A percentile compares a stretch with the other conserved stretches of the same genome.
Conservation (phyloP, 2,329 filamentous ascomycete genomes). For the Calonectria montana region DNA sequence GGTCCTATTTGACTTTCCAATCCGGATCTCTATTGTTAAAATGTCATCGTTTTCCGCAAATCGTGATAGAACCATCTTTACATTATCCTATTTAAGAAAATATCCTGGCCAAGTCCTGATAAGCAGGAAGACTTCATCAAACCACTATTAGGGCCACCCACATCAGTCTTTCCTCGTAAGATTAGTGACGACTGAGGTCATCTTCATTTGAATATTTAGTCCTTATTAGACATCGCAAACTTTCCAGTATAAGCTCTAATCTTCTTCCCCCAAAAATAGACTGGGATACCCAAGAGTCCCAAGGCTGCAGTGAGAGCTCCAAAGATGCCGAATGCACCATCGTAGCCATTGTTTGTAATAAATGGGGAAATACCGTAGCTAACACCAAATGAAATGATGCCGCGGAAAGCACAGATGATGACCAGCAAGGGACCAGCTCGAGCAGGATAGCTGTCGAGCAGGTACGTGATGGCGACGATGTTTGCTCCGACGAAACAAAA, state of each 20-base stretch:
- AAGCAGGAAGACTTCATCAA: too few species aligned
- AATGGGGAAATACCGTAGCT: slow-evolving; percentile 36
- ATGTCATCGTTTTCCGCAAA: too few species aligned
- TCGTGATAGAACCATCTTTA: too few species aligned
- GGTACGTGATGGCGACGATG: slow-evolving; percentile 37
- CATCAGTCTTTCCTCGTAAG: too few species aligned
- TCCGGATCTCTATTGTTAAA: too few species aligned
- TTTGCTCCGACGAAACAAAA: slow-evolving; percentile 31
- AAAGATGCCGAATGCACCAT: slow-evolving; percentile 17
- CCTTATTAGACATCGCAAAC: background rate
- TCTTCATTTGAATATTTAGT: background rate
- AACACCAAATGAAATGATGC: slow-evolving; percentile 34
- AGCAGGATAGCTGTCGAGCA: slow-evolving; percentile 37
- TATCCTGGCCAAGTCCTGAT: too few species aligned
- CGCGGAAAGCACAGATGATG: slow-evolving; percentile 37
- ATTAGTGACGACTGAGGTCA: too few species aligned
- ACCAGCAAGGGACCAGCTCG: slow-evolving; percentile 33
- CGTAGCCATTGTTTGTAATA: slow-evolving; percentile 25
- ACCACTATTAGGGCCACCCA: too few species aligned
- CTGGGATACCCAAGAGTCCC: slow-evolving; percentile 12
- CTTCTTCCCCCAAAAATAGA: slow-evolving; percentile 21
- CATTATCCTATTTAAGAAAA: too few species aligned
- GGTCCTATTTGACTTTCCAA: too few species aligned
- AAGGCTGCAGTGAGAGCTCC: slow-evolving; percentile 10
- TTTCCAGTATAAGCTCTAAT: slow-evolving; percentile 8